Conservation (phyloP, 2,329 filamentous ascomycete species). For the Tolypocladium ovalisporum region DNA sequence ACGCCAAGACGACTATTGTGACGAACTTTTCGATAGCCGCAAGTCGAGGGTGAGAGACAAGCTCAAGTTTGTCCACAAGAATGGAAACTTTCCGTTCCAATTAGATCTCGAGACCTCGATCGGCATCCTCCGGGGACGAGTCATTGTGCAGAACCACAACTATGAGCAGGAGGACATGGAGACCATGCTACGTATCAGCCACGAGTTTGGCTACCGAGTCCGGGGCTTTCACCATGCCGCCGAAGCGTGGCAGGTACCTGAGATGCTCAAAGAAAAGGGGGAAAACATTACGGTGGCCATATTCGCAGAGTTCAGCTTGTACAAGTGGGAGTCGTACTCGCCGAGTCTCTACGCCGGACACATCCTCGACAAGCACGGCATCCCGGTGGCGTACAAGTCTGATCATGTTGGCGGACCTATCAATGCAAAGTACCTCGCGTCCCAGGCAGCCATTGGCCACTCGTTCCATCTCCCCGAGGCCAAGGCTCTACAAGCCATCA, state of each 20-base stretch:
- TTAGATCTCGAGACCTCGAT: constrained; percentile 28
- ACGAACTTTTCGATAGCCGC: constrained; percentile 12
- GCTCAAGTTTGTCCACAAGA: neutral
- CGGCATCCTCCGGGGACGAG: constrained; percentile 26
- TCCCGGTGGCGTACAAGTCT: constrained; percentile 32
- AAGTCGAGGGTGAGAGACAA: neutral
- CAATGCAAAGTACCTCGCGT: constrained; percentile 30
- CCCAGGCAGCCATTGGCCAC: constrained; percentile 28
- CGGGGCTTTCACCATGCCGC: constrained; percentile 2
- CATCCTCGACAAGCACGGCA: constrained; percentile 25
- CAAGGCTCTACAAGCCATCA: constrained; percentile 16
- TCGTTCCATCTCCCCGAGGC: constrained; percentile 13
- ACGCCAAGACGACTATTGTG: constrained; percentile 5
- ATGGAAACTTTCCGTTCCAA: constrained; percentile 10
- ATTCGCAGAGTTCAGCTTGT: constrained; percentile 29
- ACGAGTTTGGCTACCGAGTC: constrained; percentile 30
- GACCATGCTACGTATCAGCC: constrained; percentile 28
- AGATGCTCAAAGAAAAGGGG: constrained; percentile 11
- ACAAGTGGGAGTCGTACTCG: constrained; percentile 30
- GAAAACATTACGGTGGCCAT: constrained; percentile 31
- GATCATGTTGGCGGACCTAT: constrained; percentile 17
- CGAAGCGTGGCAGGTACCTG: neutral
- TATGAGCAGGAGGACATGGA: constrained; percentile 32
- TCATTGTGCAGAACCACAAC: constrained; percentile 32
- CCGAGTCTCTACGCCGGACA: constrained; percentile 27